A percentile compares a stretch with the other conserved stretches of the same genome.
These are phyloP conservation scores for Diplotaxis tenuifolia DNA, from an alignment of 345 rosid genomes.

Conservation along the genomic window DNA sequence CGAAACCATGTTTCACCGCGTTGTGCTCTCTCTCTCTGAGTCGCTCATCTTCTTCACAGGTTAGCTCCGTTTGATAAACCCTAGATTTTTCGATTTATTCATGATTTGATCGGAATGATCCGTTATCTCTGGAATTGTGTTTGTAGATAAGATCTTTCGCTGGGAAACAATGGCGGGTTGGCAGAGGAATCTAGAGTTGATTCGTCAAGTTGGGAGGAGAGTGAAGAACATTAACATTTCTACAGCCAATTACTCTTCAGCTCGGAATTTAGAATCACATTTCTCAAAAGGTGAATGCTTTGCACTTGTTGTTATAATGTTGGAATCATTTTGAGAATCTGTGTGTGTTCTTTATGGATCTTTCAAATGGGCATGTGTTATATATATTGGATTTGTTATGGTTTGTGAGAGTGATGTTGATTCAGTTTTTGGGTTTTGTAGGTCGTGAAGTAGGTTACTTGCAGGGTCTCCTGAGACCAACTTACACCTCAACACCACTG, in stretches of 20 bases:
- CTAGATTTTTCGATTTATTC: no score
- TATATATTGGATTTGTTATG: not conserved
- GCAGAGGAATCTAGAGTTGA: conserved; percentile 61
- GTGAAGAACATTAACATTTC: conserved; percentile 39
- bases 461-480: conserved; percentile 46
- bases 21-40: not conserved
- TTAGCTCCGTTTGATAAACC: conserved; percentile 10
- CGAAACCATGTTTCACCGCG: not conserved
- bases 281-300: conserved; percentile 35
- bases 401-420: conserved; percentile 1
- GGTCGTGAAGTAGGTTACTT: conserved; percentile 44
- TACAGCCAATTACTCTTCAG: conserved; percentile 30
- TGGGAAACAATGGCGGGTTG: conserved; percentile 60
- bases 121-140: no score
- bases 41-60: not conserved
- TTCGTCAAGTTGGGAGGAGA: conserved; percentile 50
- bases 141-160: not conserved
- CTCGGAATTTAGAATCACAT: conserved; percentile 35
- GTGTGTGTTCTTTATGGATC: not conserved
- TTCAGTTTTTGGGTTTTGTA: conserved; percentile 3
- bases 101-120: no score
- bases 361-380: not conserved
- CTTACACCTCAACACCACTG: conserved; percentile 45
- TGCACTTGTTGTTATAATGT: no score
- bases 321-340: no score